These are phyloP conservation scores for Myxozyma geophila DNA, from an alignment of 805 yeast species.

Conservation along the genomic window DNA sequence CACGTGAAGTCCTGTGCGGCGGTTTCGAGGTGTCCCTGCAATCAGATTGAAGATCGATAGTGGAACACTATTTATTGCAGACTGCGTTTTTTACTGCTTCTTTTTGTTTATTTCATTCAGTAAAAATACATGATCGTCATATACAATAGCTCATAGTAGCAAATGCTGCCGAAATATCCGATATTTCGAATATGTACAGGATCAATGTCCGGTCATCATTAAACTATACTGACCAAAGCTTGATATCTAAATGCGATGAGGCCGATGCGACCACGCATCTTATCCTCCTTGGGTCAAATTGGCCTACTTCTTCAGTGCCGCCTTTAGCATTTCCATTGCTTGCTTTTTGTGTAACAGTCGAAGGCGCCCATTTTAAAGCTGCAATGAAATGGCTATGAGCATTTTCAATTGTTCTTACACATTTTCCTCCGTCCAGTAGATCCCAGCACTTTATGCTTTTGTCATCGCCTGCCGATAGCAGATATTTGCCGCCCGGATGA, in stretches of 20 bases:
- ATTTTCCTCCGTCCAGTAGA: conserved; percentile 50
- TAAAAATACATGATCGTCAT: too few species aligned
- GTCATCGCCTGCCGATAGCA: conserved; percentile 80
- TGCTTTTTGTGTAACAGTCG: conserved; percentile 39
- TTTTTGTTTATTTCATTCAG: too few species aligned
- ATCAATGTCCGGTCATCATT: background rate
- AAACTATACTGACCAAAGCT: conserved; percentile 52
- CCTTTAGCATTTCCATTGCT: conserved; percentile 33
- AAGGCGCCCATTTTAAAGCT: conserved; percentile 50
- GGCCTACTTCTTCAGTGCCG: conserved; percentile 28
- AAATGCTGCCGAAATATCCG: too few species aligned
- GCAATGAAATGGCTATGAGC: conserved; percentile 80
- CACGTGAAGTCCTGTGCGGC: background rate
- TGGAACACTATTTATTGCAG: too few species aligned
- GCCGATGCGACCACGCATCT: conserved; percentile 70
- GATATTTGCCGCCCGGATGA: conserved; percentile 76
- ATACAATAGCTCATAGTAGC: too few species aligned
- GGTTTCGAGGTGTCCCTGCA: background rate
- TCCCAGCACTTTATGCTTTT: conserved; percentile 80
- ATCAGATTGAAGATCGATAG: too few species aligned
- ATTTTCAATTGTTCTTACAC: conserved; percentile 57
- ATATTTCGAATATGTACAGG: background rate
- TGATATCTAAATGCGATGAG: conserved; percentile 60
- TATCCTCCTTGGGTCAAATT: conserved; percentile 51
- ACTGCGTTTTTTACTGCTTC: too few species aligned